A percentile compares a stretch with the other conserved stretches of the same genome.
Conservation (phyloP, 768 basidiomycete species). For the Amyloporia xantha region DNA sequence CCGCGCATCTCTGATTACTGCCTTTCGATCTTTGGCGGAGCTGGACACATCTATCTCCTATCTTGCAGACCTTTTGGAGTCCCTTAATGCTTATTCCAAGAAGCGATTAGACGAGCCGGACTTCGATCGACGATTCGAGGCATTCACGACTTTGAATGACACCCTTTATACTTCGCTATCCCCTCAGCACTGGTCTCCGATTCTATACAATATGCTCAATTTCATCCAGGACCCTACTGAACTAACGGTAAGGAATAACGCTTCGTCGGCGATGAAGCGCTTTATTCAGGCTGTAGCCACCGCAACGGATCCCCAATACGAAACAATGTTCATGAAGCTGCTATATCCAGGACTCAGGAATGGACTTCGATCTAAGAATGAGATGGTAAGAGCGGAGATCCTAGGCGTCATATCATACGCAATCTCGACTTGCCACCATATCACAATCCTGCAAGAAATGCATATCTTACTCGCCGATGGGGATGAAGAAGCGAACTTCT, state of each 20-base stretch:
- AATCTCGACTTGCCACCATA: conserved; percentile 53
- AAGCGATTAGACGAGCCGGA: conserved; percentile 88
- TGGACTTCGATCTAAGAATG: conserved; percentile 70
- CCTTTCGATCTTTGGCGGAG: conserved; percentile 48
- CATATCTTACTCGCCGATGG: conserved; percentile 73
- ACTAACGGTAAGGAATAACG: conserved; percentile 76
- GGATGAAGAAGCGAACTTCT: conserved; percentile 94
- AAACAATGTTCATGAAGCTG: conserved; percentile 51
- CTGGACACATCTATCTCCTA: conserved; percentile 40
- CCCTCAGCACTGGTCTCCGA: conserved; percentile 59
- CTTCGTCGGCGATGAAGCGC: conserved; percentile 66
- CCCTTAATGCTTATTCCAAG: conserved; percentile 79
- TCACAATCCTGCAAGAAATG: conserved; percentile 72
- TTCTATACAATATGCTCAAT: conserved; percentile 77
- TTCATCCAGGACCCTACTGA: conserved; percentile 89
- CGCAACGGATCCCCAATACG: conserved; percentile 36
- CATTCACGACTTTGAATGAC: conserved; percentile 75
- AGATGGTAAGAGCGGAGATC: conserved; percentile 82
- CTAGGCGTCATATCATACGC: conserved; percentile 74
- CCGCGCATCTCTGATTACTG: conserved; percentile 59
- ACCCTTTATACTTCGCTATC: conserved; percentile 43
- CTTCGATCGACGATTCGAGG: conserved; percentile 76
- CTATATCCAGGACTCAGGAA: conserved; percentile 78
- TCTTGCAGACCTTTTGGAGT: conserved; percentile 50
- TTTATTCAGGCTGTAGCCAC: conserved; percentile 62